Base-by-base conservation (phyloP, 345 rosid genomes). In the Populus davidiana region DNA sequence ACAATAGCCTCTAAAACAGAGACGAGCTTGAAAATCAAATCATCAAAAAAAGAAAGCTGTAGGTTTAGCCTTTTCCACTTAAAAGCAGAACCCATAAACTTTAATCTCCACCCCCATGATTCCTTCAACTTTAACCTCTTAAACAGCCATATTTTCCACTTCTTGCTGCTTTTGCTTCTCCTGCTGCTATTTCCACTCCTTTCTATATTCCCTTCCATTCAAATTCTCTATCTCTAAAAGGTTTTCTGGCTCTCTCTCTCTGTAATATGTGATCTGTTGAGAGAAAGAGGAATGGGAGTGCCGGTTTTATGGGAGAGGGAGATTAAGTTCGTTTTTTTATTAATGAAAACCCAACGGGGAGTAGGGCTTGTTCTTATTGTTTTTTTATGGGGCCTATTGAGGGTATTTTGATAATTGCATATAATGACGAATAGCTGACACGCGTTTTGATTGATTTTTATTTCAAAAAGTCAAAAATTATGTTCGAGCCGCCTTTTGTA, bases 21-120 rank as follows among this genome's bases (percentile, higher is more conserved):
- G 21, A 73, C 64, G 35, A 79, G 43, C 73, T 73, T 79, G 73
- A 79, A 73, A 29, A 73, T 23, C 23, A 79, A 49, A 68, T 67
- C 75, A n/a, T 79, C 81, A 21, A 79, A 1, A 41, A 79, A 79
- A 13, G 88, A 85, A 8, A 84, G 35, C 66, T 79, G 83, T 31
- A 87, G 20, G 70, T 82, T 79, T 0, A 82, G 70, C 61, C 81
- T 72, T 80, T 80, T 87, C 87, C 85, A 82, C 74, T 78, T 87
- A 70, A 84, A 86, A 78, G 74, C 81, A 38, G 89, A 86, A 4
- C 82, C 82, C 69, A 82, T 20, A 18, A 77, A 79, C 82, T 69
- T 88, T 84, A 72, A 83, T 70, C 77, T 84, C 81, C 72, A 79
- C 0, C 72, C 74, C 73, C 73, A 62, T 0, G 85, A 66, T 18